A percentile compares a stretch with the other conserved stretches of the same genome.
Evolutionary conservation across 2,329 filamentous ascomycete genomes (phyloP).

Genomic region (Geoglossum cookeanum): DNA sequence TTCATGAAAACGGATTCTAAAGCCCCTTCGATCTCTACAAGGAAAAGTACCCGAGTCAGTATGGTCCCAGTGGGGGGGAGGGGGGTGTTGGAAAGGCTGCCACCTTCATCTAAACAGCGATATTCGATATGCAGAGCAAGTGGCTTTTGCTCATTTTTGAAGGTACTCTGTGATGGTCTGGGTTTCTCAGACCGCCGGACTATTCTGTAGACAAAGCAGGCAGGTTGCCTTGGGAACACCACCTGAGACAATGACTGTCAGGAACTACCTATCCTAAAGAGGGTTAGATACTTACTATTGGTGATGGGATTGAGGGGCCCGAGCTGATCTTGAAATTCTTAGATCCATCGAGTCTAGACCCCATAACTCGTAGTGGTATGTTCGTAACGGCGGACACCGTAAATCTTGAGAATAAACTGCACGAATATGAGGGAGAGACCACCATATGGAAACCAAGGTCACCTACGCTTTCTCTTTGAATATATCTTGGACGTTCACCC

Average conservation of each 20-base stretch:
- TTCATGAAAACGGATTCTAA: constrained; percentile 27
- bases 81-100: constrained; percentile 28
- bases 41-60: background rate
- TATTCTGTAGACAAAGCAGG: constrained; percentile 3
- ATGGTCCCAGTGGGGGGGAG: background rate
- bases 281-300: constrained; percentile 25
- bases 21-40: constrained; percentile 14
- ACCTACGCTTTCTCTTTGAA: constrained; percentile 52
- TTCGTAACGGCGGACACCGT: constrained; percentile 66
- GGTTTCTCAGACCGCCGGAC: constrained; percentile 9
- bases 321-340: constrained; percentile 48
- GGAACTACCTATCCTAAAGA: constrained; percentile 27
- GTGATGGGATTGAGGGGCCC: constrained; percentile 13
- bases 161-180: constrained; percentile 7
- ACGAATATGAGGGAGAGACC: background rate
- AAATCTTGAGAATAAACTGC: constrained; percentile 61
- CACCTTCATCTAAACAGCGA: constrained; percentile 56
- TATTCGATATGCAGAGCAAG: constrained; percentile 58
- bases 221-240: constrained; percentile 5
- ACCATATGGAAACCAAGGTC: background rate
- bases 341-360: constrained; percentile 50
- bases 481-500: constrained; percentile 90
- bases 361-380: constrained; percentile 55
- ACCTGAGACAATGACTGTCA: background rate
- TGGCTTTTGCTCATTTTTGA: constrained; percentile 18